Conservation (phyloP, 148 eudicot species). For the Arbutus unedo region DNA sequence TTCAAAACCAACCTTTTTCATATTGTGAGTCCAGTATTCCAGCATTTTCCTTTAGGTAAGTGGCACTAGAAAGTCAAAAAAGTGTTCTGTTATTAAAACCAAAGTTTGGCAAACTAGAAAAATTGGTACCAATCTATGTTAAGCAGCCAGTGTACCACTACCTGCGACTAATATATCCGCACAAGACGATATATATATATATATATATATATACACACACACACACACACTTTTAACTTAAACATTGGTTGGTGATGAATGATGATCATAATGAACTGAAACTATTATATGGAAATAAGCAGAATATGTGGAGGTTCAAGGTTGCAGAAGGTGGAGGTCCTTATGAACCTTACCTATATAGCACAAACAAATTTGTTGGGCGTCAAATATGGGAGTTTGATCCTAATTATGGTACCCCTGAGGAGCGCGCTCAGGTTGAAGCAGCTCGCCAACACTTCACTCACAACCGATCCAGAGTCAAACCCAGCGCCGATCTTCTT, state of each 20-base stretch:
- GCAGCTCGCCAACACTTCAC: constrained; percentile 16
- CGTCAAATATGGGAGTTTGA: constrained; percentile 23
- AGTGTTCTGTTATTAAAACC: no score
- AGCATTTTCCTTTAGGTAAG: no score
- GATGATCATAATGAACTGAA: not conserved
- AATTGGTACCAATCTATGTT: no score
- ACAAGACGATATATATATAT: no score
- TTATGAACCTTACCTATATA: constrained; percentile 14
- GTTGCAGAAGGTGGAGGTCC: constrained; percentile 22
- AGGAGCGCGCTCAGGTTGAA: constrained; percentile 19
- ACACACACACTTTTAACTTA: no score
- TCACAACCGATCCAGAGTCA: constrained; percentile 15
- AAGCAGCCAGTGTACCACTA: no score
- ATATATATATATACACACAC: no score
- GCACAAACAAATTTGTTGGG: constrained; percentile 24
- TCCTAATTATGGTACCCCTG: constrained; percentile 15
- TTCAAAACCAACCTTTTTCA: no score
- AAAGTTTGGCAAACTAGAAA: no score
- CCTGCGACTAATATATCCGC: no score
- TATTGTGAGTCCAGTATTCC: no score
- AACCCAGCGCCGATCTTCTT: constrained; percentile 15
- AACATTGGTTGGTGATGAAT: not conserved
- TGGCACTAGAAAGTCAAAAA: no score
- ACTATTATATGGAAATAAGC: not conserved
- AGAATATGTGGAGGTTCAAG: constrained; percentile 20